Base-by-base conservation (phyloP, 257 asterid species). In the Solanum infundibuliforme region DNA sequence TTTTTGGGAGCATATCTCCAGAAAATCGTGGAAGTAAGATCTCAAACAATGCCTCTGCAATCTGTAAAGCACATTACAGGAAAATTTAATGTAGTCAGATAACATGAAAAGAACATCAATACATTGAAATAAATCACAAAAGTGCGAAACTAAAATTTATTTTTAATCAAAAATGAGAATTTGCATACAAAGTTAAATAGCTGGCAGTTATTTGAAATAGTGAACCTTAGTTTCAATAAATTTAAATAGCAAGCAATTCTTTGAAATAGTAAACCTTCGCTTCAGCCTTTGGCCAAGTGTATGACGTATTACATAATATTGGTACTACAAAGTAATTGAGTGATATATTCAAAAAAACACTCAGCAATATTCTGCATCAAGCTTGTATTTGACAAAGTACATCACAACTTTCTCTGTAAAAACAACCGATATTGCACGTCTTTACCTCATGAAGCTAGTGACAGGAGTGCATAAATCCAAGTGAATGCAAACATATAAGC, bases 1-100 rank as follows among this genome's bases (percentile, higher is more conserved):
- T 94, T 93, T 93, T 91, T 83, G 99, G 99, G 91, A 95, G 93
- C 86, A 89, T 86, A 88, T 97, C 99, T 68, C 99, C 98, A 18
- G 98, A 95, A 92, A 91, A 95, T 79, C 99, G 94, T 55, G 99
- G 99, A 91, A 97, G 96, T 41, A 92, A 94, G 88, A 97, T 95
- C 93, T 95, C 99, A 87, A 92, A 92, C 83, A 97, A 88, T 36
- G 99, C 99, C 91, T 94, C 98, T 72, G 98, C 95, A 83, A 97
- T 87, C 99, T 97, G 95, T 87, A 75, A 89, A 55, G 68, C 85
- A 29, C 41, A 29, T 46, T 58, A 81, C 68, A 62, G 2, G 34
- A 46, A 81, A 43, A 62, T 46, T 29, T 27, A 27, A 46, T 27
- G 68, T 29, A 81, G 66, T 46, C 10, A 29, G 60, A 48, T 29